phyloP scores from a whole-genome alignment of 805 yeast species.

The Ogataea pini region DNA sequence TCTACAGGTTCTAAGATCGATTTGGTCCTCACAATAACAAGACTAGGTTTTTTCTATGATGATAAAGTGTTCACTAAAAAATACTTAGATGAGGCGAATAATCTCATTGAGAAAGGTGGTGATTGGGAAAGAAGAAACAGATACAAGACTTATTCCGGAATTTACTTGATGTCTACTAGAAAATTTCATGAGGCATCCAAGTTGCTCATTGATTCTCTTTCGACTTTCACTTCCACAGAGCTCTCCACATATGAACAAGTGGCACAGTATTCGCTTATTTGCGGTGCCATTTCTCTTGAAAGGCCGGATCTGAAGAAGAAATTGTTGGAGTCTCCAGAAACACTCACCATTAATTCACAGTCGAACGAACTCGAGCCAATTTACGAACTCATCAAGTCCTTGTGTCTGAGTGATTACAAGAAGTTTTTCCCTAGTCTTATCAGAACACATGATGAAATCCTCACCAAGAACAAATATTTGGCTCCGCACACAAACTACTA shows the following conservation, averaged over 20 bases:
- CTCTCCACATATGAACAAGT: constrained; percentile 85
- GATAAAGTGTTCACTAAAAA: constrained; percentile 70
- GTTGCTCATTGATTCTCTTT: constrained; percentile 83
- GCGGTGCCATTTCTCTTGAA: constrained; percentile 82
- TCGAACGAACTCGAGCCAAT: constrained; percentile 76
- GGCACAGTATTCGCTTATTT: constrained; percentile 81
- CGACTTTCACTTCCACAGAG: constrained; percentile 94
- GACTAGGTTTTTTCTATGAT: constrained; percentile 87
- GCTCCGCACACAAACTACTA: constrained; percentile 79
- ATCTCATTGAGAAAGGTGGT: constrained; percentile 91
- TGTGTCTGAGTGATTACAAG: constrained; percentile 86
- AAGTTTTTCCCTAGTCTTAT: constrained; percentile 75
- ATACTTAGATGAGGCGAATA: constrained; percentile 70
- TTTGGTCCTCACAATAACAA: constrained; percentile 72
- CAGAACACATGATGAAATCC: constrained; percentile 71
- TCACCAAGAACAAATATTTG: constrained; percentile 66
- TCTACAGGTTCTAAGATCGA: constrained; percentile 92
- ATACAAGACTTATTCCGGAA: constrained; percentile 87
- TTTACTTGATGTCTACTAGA: constrained; percentile 80
- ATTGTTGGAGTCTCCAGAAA: constrained; percentile 92
- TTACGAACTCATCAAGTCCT: constrained; percentile 76
- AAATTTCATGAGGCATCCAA: constrained; percentile 84
- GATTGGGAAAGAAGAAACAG: constrained; percentile 99
- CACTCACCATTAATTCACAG: constrained; percentile 74
- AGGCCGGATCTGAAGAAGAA: constrained; percentile 83